Conservation (phyloP, 1,139 yeast species). For the Lodderomyces orthopsilosis region DNA sequence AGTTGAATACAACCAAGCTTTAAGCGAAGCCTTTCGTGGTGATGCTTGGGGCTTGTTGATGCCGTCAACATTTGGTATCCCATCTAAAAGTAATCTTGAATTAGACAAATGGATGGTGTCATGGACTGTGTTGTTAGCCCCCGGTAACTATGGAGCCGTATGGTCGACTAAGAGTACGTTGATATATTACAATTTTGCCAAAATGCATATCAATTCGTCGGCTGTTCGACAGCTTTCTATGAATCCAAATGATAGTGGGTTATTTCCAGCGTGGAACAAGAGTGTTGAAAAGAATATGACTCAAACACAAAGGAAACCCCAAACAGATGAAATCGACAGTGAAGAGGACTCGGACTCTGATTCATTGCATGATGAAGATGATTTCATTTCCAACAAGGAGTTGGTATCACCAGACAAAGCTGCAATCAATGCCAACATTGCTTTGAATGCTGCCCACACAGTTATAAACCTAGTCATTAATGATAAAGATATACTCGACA, state of each 20-base stretch:
- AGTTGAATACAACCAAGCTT: slow-evolving; percentile 69
- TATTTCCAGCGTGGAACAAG: slow-evolving; percentile 40
- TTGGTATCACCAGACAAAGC: slow-evolving; percentile 37
- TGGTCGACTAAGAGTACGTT: slow-evolving; percentile 74
- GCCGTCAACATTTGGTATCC: slow-evolving; percentile 64
- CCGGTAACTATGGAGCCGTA: slow-evolving; percentile 55
- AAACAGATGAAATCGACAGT: background rate
- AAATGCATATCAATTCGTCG: slow-evolving; percentile 66
- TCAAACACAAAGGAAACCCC: slow-evolving; percentile 3
- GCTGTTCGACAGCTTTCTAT: slow-evolving; percentile 49
- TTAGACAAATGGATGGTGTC: slow-evolving; percentile 79
- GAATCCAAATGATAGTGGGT: slow-evolving; percentile 23
- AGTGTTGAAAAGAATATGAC: background rate
- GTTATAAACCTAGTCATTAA: slow-evolving; percentile 57
- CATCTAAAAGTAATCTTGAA: slow-evolving; percentile 64
- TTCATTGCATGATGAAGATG: slow-evolving; percentile 28
- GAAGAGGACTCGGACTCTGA: slow-evolving; percentile 20
- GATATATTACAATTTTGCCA: slow-evolving; percentile 71
- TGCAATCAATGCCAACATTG: slow-evolving; percentile 44
- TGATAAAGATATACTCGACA: slow-evolving; percentile 57
- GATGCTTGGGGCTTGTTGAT: slow-evolving; percentile 61
- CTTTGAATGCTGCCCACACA: slow-evolving; percentile 62
- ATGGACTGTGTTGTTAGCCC: slow-evolving; percentile 69
- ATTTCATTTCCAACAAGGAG: slow-evolving; percentile 37
- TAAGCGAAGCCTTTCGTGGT: slow-evolving; percentile 56